Conservation (phyloP, 306 rosid genomes). For the Dalbergia oliveri region DNA sequence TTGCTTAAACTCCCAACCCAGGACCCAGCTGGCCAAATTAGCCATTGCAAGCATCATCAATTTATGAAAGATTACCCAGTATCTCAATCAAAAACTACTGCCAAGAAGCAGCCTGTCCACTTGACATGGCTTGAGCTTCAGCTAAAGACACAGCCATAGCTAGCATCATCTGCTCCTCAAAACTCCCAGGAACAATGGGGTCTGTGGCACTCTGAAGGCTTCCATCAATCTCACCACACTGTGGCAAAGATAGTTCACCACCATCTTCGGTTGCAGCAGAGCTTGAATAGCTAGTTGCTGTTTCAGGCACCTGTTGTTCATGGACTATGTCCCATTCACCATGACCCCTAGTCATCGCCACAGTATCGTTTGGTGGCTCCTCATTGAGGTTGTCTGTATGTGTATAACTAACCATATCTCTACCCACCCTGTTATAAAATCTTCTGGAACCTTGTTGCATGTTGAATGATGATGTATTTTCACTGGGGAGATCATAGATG, state of each 20-base stretch:
- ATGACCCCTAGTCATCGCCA: conserved; percentile 52
- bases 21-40: conserved; percentile 44
- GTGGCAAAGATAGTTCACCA: conserved; percentile 53
- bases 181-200: conserved; percentile 84
- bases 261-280: conserved; percentile 59
- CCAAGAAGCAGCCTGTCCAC: conserved; percentile 80
- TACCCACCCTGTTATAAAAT: conserved; percentile 63
- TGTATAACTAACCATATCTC: conserved; percentile 65
- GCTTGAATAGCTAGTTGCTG: conserved; percentile 66
- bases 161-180: conserved; percentile 98
- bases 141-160: conserved; percentile 97
- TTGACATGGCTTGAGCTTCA: conserved; percentile 74
- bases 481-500: conserved; percentile 57
- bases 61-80: conserved; percentile 41
- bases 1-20: conserved; percentile 45
- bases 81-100: conserved; percentile 57
- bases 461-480: conserved; percentile 58
- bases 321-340: conserved; percentile 63
- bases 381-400: conserved; percentile 55
- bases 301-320: conserved; percentile 65
- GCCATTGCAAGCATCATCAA: conserved; percentile 50
- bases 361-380: conserved; percentile 48
- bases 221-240: conserved; percentile 61
- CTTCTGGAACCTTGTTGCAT: conserved; percentile 65
- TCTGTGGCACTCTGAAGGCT: conserved; percentile 57